A percentile compares a stretch with the other conserved stretches of the same genome.
phyloP scores from a whole-genome alignment of 2,329 filamentous ascomycete species.

The Neopestalotiopsis sp. region DNA sequence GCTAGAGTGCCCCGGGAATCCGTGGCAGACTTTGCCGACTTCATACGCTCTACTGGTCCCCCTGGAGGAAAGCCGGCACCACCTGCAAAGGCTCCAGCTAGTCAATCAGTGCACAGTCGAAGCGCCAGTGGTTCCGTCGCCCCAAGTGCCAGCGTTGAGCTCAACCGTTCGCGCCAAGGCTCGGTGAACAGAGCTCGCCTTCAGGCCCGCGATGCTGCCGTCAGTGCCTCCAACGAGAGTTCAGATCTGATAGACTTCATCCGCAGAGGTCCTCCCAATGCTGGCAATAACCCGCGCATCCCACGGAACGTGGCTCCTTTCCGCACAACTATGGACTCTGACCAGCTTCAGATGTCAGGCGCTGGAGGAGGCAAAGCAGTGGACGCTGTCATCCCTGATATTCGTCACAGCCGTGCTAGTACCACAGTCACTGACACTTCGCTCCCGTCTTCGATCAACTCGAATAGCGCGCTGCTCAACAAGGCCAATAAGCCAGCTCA shows the following conservation, averaged over 20 bases:
- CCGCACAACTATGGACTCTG: slow-evolving; percentile 83
- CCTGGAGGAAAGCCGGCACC: slow-evolving; percentile 41
- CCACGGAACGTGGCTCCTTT: slow-evolving; percentile 86
- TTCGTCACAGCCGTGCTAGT: slow-evolving; percentile 62
- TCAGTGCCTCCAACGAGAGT: slow-evolving; percentile 68
- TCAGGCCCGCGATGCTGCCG: slow-evolving; percentile 74
- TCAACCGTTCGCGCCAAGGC: slow-evolving; percentile 39
- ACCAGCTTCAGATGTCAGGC: slow-evolving; percentile 64
- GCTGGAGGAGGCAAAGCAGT: slow-evolving; percentile 61
- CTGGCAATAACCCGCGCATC: slow-evolving; percentile 71
- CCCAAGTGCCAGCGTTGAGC: slow-evolving; percentile 43
- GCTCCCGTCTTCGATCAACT: slow-evolving; percentile 72
- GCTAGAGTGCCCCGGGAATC: slow-evolving; percentile 75
- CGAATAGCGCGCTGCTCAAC: slow-evolving; percentile 71
- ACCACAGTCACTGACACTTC: slow-evolving; percentile 64
- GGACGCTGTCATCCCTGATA: slow-evolving; percentile 62
- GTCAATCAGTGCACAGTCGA: slow-evolving; percentile 32
- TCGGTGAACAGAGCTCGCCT: slow-evolving; percentile 58
- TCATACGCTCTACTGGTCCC: slow-evolving; percentile 85
- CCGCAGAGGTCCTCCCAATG: slow-evolving; percentile 76
- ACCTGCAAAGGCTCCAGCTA: slow-evolving; percentile 31
- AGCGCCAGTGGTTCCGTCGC: slow-evolving; percentile 39
- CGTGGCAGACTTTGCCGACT: slow-evolving; percentile 83
- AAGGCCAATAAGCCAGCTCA: slow-evolving; percentile 46
- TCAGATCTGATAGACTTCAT: slow-evolving; percentile 97